These are phyloP conservation scores for Priceomyces castillae DNA, from an alignment of 805 yeast genomes.

Conservation along the genomic window DNA sequence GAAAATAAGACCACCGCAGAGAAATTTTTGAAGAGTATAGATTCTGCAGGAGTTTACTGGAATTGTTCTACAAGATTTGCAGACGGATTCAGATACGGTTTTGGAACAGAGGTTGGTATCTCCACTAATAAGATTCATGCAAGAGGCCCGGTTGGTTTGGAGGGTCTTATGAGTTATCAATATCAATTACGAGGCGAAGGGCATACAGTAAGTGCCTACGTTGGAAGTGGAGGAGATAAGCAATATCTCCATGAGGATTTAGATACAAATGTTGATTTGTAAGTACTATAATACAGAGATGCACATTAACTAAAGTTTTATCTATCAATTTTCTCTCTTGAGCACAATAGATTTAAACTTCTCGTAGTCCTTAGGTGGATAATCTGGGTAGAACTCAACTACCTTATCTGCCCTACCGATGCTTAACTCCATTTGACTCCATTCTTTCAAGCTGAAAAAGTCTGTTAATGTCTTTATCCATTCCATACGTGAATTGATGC, in stretches of 20 bases:
- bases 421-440: slow-evolving; percentile 47
- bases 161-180: slow-evolving; percentile 94
- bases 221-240: slow-evolving; percentile 87
- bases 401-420: slow-evolving; percentile 36
- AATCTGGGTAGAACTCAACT: slow-evolving; percentile 48
- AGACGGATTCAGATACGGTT: slow-evolving; percentile 97
- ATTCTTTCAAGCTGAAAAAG: slow-evolving; percentile 51
- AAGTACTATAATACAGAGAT: background rate
- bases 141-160: slow-evolving; percentile 97
- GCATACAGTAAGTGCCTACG: slow-evolving; percentile 86
- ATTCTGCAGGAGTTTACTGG: slow-evolving; percentile 97
- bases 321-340: no score
- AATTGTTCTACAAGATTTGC: slow-evolving; percentile 96
- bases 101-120: slow-evolving; percentile 98
- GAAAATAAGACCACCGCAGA: slow-evolving; percentile 70
- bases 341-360: slow-evolving; percentile 14
- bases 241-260: slow-evolving; percentile 72
- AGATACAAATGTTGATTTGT: slow-evolving; percentile 25
- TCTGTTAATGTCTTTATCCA: slow-evolving; percentile 71
- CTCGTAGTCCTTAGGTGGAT: slow-evolving; percentile 39
- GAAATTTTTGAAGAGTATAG: slow-evolving; percentile 76
- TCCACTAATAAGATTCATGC: slow-evolving; percentile 97
- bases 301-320: no score
- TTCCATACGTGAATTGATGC: slow-evolving; percentile 61
- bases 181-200: slow-evolving; percentile 91